Percentiles rank a stretch among this genome's conserved stretches.
Conservation (phyloP, 2,329 filamentous ascomycete genomes). For the Onygenales sp. region DNA sequence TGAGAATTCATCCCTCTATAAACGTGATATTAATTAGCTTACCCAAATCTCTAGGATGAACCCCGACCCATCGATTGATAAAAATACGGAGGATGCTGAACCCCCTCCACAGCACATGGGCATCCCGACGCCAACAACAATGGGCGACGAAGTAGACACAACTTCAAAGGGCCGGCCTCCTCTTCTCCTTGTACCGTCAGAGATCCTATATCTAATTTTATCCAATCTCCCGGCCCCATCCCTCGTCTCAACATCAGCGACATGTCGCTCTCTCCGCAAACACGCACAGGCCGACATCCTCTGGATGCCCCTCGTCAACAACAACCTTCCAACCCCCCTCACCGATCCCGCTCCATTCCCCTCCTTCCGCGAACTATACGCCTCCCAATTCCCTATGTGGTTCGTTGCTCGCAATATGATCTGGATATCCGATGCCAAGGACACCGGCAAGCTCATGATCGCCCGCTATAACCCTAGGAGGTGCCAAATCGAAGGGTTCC, state of each 20-base stretch:
- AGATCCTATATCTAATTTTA: slow-evolving; percentile 66
- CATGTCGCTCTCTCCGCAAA: slow-evolving; percentile 51
- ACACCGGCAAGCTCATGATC: slow-evolving; percentile 66
- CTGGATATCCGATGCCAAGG: slow-evolving; percentile 71
- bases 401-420: slow-evolving; percentile 71
- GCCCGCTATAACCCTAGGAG: slow-evolving; percentile 64
- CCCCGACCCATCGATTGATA: background rate
- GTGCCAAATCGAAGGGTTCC: slow-evolving; percentile 72
- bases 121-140: background rate
- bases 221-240: slow-evolving; percentile 55
- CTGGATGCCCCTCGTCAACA: slow-evolving; percentile 63
- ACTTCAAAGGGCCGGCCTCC: slow-evolving; percentile 7
- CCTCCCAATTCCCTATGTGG: slow-evolving; percentile 70
- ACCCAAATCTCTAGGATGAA: too few species aligned
- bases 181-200: slow-evolving; percentile 52
- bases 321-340: slow-evolving; percentile 53
- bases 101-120: background rate
- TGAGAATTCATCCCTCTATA: too few species aligned
- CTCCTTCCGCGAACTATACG: slow-evolving; percentile 63
- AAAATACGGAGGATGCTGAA: background rate
- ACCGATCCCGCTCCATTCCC: slow-evolving; percentile 48
- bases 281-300: slow-evolving; percentile 57
- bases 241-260: slow-evolving; percentile 50
- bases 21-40: too few species aligned
- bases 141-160: background rate